Percentiles rank a stretch among this genome's conserved stretches.
phyloP scores from a whole-genome alignment of 2,329 filamentous ascomycete species.

The Sclerotinia spermophila region DNA sequence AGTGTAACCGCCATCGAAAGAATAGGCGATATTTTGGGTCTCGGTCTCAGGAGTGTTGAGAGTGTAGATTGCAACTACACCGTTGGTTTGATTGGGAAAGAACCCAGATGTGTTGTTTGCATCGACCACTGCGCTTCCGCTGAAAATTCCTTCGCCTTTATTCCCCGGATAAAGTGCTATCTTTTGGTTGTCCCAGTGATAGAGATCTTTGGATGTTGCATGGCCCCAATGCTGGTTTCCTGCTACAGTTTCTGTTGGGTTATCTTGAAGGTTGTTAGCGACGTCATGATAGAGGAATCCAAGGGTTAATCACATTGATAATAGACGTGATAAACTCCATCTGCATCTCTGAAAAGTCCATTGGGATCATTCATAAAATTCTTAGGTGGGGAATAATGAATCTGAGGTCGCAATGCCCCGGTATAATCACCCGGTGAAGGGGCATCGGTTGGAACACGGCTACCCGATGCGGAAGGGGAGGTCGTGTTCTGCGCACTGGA shows the following conservation, averaged over 20 bases:
- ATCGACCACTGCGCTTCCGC: slow-evolving; percentile 49
- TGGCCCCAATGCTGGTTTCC: slow-evolving; percentile 67
- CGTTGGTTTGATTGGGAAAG: slow-evolving; percentile 54
- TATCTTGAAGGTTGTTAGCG: slow-evolving; percentile 38
- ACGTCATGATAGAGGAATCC: not conserved
- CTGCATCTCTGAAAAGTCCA: slow-evolving; percentile 56
- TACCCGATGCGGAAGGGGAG: slow-evolving; percentile 19
- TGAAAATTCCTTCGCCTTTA: slow-evolving; percentile 47
- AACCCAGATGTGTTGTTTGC: slow-evolving; percentile 63
- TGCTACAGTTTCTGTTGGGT: slow-evolving; percentile 46
- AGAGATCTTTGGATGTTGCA: slow-evolving; percentile 58
- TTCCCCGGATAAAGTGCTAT: slow-evolving; percentile 53
- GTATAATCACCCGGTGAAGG: slow-evolving; percentile 30
- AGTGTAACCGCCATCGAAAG: slow-evolving; percentile 56
- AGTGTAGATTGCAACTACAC: slow-evolving; percentile 58
- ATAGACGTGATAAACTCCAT: slow-evolving; percentile 60
- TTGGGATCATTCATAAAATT: slow-evolving; percentile 62
- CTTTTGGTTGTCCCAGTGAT: slow-evolving; percentile 61
- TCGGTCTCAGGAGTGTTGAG: slow-evolving; percentile 42
- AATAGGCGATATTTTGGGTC: slow-evolving; percentile 60
- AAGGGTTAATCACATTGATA: slow-evolving; percentile 51
- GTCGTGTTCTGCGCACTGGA: slow-evolving; percentile 13
- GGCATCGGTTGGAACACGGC: slow-evolving; percentile 27
- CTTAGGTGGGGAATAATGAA: slow-evolving; percentile 53
- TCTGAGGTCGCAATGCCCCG: slow-evolving; percentile 42